Evolutionary conservation across 768 basidiomycete genomes (phyloP), one percentile per base, ranked within the genome.

Genomic region (Hypholoma sublateritium): DNA sequence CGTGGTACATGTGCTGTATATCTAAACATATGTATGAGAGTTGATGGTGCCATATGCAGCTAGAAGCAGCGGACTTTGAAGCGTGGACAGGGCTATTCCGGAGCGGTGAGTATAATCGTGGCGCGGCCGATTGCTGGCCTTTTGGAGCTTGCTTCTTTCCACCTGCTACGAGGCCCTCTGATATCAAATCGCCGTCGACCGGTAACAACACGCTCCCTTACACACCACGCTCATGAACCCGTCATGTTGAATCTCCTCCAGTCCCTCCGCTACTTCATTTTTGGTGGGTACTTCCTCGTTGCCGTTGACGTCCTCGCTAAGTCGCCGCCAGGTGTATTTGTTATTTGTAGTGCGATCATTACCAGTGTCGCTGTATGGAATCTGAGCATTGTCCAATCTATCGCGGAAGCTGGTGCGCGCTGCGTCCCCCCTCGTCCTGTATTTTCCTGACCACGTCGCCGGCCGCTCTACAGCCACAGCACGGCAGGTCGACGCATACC

Each of bases 341-440:
- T 85, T 61, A 67, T 83, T 59, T 89, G 81, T 69, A 87, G 81
- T 73, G 85, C 87, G 46, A 74, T 88, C 62, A 76, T 83, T 55
- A 81, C 83, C 58, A 85, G 82, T 62, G 77, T 84, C 28, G 83
- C 87, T 54, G 84, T 86, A 17, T 89, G 88, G 88, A 88, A 89
- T 69, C 66, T 81, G 43, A 81, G 81, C 61, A 71, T 88, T 60
- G 70, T 78, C 44, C 69, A 73, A 54, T 56, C 69, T 39, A 55
- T 67, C 35, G 65, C 62, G 42, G 66, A 67, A 61, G 69, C 73
- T 49, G 61, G 85, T 86, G 62, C 49, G 81, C 73, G 25, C 17
- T 14, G 28, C 34, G 28, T 32, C 19, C 21, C 45, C 39, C 28
- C 21, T 42, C 35, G 50, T 8, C 16, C 47, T 35, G 17, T 34